Conservation (phyloP, 1,139 yeast species). For the Yamadazyma pseudoaaseri region DNA sequence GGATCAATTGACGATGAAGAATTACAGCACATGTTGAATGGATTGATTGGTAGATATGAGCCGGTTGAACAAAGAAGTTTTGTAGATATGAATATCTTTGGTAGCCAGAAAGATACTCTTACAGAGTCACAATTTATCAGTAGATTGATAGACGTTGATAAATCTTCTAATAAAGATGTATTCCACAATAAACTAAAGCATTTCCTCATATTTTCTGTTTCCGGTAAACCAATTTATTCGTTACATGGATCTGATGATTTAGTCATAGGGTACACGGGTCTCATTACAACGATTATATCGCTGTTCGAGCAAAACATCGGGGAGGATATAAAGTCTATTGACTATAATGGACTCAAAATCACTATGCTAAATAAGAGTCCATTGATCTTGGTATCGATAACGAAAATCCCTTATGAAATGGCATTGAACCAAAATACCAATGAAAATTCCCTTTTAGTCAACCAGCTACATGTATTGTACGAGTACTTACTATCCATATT, state of each 20-base stretch:
- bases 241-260: slow-evolving; percentile 74
- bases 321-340: slow-evolving; percentile 27
- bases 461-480: slow-evolving; percentile 73
- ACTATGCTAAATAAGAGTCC: slow-evolving; percentile 68
- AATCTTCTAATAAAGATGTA: slow-evolving; percentile 18
- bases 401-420: slow-evolving; percentile 43
- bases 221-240: slow-evolving; percentile 92
- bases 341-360: slow-evolving; percentile 41
- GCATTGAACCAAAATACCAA: slow-evolving; percentile 12
- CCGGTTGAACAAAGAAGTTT: neutral
- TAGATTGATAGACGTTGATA: slow-evolving; percentile 17
- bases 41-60: slow-evolving; percentile 16
- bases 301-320: slow-evolving; percentile 49
- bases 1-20: slow-evolving; percentile 24
- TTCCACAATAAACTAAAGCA: slow-evolving; percentile 58
- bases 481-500: slow-evolving; percentile 78
- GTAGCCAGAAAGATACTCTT: neutral
- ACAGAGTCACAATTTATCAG: neutral
- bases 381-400: slow-evolving; percentile 70
- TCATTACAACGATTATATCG: slow-evolving; percentile 65
- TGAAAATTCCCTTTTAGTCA: slow-evolving; percentile 33
- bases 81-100: neutral
- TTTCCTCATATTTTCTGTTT: slow-evolving; percentile 79
- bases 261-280: slow-evolving; percentile 72
- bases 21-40: slow-evolving; percentile 25